These are phyloP conservation scores for Geopyxis carbonaria DNA, from an alignment of 495 filamentous ascomycete genomes.

Conservation along the genomic window DNA sequence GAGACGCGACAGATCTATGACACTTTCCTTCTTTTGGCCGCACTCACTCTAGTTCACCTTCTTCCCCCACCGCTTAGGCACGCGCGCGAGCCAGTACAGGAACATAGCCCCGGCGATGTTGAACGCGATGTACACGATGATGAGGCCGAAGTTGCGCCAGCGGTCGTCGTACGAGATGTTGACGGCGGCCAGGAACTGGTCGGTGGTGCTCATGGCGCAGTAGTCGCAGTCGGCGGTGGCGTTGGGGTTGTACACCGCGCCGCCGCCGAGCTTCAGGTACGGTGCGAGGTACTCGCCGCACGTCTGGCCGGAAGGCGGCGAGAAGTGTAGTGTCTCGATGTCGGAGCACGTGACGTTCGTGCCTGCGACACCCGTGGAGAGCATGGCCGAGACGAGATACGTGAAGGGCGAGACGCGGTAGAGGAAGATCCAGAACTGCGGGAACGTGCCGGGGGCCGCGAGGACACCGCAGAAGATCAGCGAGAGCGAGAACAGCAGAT, in stretches of 20 bases:
- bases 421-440: constrained; percentile 53
- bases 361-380: constrained; percentile 38
- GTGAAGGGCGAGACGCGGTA: constrained; percentile 50
- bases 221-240: constrained; percentile 37
- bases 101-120: constrained; percentile 55
- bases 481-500: constrained; percentile 45
- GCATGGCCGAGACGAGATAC: constrained; percentile 42
- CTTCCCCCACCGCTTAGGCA: constrained; percentile 51
- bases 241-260: constrained; percentile 33
- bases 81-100: constrained; percentile 63
- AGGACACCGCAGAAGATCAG: constrained; percentile 49
- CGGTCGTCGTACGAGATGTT: constrained; percentile 39
- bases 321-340: constrained; percentile 41
- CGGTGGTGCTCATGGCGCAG: constrained; percentile 41
- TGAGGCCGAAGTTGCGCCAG: constrained; percentile 45
- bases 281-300: constrained; percentile 36
- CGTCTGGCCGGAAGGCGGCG: constrained; percentile 29
- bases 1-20: too few relatives aligned
- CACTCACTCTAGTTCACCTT: too few relatives aligned
- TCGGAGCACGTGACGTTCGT: constrained; percentile 36
- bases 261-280: constrained; percentile 32
- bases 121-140: constrained; percentile 46
- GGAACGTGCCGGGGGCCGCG: constrained; percentile 38
- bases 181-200: constrained; percentile 38
- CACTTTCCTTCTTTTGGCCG: too few relatives aligned